Conservation (phyloP, 1,284 basidiomycete species). For the Moesziomyces aphidis region DNA sequence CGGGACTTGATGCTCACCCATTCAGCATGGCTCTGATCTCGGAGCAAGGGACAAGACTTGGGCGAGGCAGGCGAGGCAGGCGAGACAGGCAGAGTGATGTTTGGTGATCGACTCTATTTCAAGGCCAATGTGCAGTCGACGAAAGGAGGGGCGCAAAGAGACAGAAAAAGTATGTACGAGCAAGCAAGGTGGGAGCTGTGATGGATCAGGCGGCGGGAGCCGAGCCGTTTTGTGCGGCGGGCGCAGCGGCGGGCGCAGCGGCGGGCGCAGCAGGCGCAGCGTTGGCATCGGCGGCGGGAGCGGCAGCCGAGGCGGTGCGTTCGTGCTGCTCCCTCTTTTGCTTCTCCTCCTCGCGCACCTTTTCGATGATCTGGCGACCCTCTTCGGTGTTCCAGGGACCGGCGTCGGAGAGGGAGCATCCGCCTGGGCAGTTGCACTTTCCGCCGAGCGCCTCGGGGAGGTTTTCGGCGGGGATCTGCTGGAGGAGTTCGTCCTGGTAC, state of each 20-base stretch:
- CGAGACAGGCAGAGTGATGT: neutral
- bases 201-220: conserved; percentile 10
- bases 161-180: too few species aligned
- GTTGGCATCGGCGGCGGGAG: conserved; percentile 5
- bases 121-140: too few species aligned
- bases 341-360: conserved; percentile 54
- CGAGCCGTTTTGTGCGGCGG: conserved; percentile 18
- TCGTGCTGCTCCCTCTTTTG: conserved; percentile 37
- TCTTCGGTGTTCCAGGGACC: conserved; percentile 85
- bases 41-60: neutral
- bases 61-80: conserved; percentile 1
- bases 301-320: conserved; percentile 11
- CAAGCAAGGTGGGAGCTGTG: too few species aligned
- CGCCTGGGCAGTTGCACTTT: conserved; percentile 79
- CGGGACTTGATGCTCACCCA: too few species aligned
- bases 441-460: conserved; percentile 89
- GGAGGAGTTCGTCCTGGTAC: conserved; percentile 56
- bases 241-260: conserved; percentile 8
- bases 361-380: conserved; percentile 62
- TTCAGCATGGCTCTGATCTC: conserved; percentile 8
- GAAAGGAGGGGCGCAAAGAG: too few species aligned
- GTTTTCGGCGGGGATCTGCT: conserved; percentile 79
- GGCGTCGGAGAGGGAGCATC: conserved; percentile 88
- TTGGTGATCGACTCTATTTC: too few species aligned
- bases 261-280: conserved; percentile 12